phyloP scores from a whole-genome alignment of 805 yeast species.

The Pichia ethanolica region DNA sequence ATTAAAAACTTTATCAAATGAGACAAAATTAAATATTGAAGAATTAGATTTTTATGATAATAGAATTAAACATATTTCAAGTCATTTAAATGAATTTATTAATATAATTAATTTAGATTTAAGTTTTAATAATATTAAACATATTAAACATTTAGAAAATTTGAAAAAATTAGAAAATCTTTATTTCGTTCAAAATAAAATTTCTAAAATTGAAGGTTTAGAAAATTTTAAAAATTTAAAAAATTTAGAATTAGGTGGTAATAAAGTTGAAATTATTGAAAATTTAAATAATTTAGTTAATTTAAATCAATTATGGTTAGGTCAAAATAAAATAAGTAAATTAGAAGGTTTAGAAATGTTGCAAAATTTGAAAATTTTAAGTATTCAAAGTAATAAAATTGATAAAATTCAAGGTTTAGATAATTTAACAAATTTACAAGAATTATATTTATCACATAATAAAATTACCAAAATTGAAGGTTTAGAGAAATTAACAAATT shows the following conservation, averaged over 20 bases:
- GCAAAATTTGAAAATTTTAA: conserved; percentile 59
- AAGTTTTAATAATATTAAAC: conserved; percentile 83
- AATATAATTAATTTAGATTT: conserved; percentile 63
- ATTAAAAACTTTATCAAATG: conserved; percentile 46
- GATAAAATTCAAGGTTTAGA: conserved; percentile 78
- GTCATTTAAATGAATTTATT: conserved; percentile 52
- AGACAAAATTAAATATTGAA: conserved; percentile 41
- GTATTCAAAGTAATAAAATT: conserved; percentile 82
- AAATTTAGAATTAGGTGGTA: conserved; percentile 88
- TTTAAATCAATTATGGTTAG: conserved; percentile 82
- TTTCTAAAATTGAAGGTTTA: conserved; percentile 62
- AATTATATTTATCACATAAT: conserved; percentile 82
- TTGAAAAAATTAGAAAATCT: conserved; percentile 57
- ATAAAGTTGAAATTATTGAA: conserved; percentile 55
- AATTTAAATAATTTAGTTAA: conserved; percentile 47
- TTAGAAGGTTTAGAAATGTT: conserved; percentile 57
- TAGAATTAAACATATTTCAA: conserved; percentile 77
- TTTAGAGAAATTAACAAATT: conserved; percentile 58
- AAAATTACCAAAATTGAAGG: conserved; percentile 70
- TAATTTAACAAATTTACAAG: conserved; percentile 63
- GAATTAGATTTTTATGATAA: conserved; percentile 91
- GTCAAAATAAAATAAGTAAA: conserved; percentile 68
- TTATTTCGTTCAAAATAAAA: conserved; percentile 85
- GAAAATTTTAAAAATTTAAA: conserved; percentile 47
- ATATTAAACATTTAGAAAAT: conserved; percentile 68